phyloP scores from a whole-genome alignment of 371 early-diverging fungal species.

The Apophysomyces trapeziformis region DNA sequence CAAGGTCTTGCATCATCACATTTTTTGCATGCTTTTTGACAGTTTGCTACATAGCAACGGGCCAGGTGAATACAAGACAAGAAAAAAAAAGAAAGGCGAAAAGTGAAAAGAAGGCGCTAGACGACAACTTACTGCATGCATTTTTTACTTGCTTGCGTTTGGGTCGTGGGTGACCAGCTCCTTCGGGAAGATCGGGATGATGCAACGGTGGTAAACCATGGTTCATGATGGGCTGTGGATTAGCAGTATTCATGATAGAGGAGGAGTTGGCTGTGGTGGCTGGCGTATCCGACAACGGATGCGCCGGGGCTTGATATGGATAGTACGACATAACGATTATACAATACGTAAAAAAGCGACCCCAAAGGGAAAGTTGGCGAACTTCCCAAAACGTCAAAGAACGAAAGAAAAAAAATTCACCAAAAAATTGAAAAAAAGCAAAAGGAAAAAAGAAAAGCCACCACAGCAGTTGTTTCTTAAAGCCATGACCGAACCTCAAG shows the following conservation, averaged over 20 bases:
- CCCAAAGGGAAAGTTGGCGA: background rate
- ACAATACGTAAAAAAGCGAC: background rate
- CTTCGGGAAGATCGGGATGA: constrained; percentile 5
- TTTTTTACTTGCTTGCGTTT: constrained; percentile 57
- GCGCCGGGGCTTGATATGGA: constrained; percentile 6
- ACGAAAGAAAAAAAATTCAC: constrained; percentile 1
- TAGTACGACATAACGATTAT: constrained; percentile 1
- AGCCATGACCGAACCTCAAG: constrained; percentile 8
- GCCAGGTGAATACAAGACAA: background rate
- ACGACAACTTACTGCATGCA: constrained; percentile 49
- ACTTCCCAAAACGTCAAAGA: constrained; percentile 10
- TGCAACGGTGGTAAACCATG: constrained; percentile 11
- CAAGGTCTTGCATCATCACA: constrained; percentile 91
- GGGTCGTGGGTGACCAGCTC: constrained; percentile 8
- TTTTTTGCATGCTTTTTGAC: constrained; percentile 93
- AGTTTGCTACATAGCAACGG: constrained; percentile 62
- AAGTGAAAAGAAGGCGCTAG: background rate
- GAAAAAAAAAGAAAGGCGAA: too few species aligned
- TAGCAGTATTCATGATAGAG: background rate
- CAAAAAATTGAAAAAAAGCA: background rate
- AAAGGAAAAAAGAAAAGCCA: background rate
- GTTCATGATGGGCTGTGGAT: constrained; percentile 9
- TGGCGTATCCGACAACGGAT: background rate
- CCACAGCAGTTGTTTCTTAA: background rate
- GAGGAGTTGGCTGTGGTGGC: constrained; percentile 1